Conservation (phyloP, 305 asterid genomes). For the Petunia hybrid region DNA sequence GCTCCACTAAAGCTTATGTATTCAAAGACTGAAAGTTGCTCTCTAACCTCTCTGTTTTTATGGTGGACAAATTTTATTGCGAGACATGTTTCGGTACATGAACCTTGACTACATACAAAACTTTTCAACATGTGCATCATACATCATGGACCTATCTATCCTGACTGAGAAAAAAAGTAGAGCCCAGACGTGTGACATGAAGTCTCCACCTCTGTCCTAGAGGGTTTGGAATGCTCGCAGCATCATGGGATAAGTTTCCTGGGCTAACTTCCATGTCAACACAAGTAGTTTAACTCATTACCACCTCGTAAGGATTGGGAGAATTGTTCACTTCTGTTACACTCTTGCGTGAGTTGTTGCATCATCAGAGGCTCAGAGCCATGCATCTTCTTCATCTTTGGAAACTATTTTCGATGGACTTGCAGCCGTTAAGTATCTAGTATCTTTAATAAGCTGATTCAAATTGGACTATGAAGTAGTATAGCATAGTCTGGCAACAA, state of each 20-base stretch:
- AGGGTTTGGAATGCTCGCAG: neutral
- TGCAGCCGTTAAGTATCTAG: neutral
- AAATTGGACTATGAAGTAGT: too few species aligned
- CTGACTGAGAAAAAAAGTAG: too few species aligned
- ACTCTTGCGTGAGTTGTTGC: neutral
- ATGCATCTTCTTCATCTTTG: neutral
- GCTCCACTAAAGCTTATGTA: neutral
- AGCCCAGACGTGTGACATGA: too few species aligned
- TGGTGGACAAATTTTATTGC: too few species aligned
- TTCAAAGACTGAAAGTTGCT: neutral
- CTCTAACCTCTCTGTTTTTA: too few species aligned
- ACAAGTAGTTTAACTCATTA: neutral
- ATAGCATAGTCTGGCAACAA: too few species aligned
- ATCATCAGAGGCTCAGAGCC: neutral
- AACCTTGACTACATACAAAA: too few species aligned
- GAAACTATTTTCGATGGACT: neutral
- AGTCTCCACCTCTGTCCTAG: neutral
- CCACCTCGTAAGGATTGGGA: neutral
- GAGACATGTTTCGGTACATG: too few species aligned
- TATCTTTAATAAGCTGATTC: too few species aligned
- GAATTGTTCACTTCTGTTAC: neutral
- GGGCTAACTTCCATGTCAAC: neutral
- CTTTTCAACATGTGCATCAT: too few species aligned
- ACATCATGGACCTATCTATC: too few species aligned
- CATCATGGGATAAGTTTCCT: neutral